Percentiles rank a stretch among this genome's conserved stretches.
phyloP scores from a whole-genome alignment of 768 basidiomycete species.

The Glaciozyma martinii region DNA sequence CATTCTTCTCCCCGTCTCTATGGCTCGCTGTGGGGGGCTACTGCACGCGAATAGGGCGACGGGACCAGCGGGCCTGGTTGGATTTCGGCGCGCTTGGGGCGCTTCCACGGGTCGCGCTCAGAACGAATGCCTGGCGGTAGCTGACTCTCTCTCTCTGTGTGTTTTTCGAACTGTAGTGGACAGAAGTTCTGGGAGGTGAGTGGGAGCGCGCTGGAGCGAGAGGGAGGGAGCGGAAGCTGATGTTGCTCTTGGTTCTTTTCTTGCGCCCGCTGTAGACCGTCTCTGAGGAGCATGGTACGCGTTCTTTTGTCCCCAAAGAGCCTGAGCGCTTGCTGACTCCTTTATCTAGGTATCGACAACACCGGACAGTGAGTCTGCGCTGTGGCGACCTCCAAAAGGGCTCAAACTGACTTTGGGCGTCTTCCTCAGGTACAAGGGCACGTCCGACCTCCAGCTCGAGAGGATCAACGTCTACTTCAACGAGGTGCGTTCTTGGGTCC shows the following conservation, averaged over 20 bases:
- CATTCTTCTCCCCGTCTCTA: neutral
- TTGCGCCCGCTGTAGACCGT: slow-evolving; percentile 42
- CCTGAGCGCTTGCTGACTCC: neutral
- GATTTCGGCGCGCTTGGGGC: neutral
- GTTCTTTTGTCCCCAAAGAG: neutral
- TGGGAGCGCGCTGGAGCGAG: too few relatives aligned
- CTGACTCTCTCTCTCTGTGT: neutral
- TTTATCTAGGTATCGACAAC: slow-evolving; percentile 17
- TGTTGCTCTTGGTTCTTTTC: neutral
- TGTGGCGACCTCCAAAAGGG: neutral
- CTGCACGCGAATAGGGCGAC: neutral
- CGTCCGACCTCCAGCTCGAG: slow-evolving; percentile 8
- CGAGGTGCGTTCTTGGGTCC: slow-evolving; percentile 74
- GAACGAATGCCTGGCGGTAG: neutral
- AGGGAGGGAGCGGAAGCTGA: neutral
- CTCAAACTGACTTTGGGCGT: slow-evolving; percentile 63
- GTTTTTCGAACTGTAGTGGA: neutral
- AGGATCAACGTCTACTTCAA: slow-evolving; percentile 73
- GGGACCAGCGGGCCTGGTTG: neutral
- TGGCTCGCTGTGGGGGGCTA: neutral
- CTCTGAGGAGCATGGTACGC: slow-evolving; percentile 82
- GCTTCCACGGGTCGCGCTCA: neutral
- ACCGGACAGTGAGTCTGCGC: slow-evolving; percentile 9
- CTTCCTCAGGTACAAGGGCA: slow-evolving; percentile 52
- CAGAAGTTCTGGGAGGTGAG: slow-evolving; percentile 9